A percentile compares a stretch with the other conserved stretches of the same genome.
Evolutionary conservation across 257 asterid species (phyloP).

Genomic region (Solanum piurae): DNA sequence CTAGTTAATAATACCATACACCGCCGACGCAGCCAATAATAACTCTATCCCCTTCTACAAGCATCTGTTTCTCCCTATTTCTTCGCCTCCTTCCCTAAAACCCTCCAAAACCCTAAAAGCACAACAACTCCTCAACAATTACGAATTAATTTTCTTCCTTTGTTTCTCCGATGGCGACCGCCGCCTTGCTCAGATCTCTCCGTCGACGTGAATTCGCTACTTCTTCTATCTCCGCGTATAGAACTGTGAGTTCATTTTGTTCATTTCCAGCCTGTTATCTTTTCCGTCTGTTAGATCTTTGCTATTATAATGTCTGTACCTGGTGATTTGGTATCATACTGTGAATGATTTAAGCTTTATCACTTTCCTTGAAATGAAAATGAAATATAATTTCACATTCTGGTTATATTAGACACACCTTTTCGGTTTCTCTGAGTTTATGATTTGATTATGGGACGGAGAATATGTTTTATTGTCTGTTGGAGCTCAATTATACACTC

Average conservation of each 20-base stretch:
- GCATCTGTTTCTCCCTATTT: neutral
- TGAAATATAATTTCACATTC: neutral
- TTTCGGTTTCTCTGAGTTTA: too few relatives aligned
- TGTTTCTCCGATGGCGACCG: constrained; percentile 34
- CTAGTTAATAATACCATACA: neutral
- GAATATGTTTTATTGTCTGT: neutral
- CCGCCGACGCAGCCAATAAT: neutral
- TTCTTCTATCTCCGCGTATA: constrained; percentile 29
- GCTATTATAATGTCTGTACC: neutral
- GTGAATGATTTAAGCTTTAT: neutral
- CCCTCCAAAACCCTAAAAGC: constrained; percentile 29
- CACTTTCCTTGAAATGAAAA: neutral
- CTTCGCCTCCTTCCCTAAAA: constrained; percentile 6
- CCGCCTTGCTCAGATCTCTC: constrained; percentile 47
- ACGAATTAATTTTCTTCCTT: neutral
- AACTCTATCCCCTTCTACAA: neutral
- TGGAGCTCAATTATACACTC: neutral
- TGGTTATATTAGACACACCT: neutral
- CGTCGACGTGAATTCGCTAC: constrained; percentile 53
- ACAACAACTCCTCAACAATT: neutral
- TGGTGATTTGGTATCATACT: neutral
- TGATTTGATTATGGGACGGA: neutral
- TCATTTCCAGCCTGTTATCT: neutral
- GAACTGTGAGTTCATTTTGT: constrained; percentile 19
- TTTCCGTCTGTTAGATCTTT: neutral